Conservation (phyloP, 2,329 filamentous ascomycete genomes). For the Alternaria atra region DNA sequence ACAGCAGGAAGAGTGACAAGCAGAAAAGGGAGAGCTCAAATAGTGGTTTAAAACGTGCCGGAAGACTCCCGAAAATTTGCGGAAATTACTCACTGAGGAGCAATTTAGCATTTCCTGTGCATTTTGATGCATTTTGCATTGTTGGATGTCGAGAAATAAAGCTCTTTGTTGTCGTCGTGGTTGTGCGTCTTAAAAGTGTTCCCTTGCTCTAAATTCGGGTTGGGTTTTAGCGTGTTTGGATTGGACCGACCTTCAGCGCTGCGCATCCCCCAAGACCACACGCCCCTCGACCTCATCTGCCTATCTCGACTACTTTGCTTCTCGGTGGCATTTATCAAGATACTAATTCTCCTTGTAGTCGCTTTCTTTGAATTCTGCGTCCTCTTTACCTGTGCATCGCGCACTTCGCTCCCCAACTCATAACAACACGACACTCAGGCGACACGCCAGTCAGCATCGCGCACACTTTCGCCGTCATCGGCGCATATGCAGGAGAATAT, state of each 20-base stretch:
- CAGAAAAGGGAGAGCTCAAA: constrained; percentile 24
- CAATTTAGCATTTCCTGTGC: constrained; percentile 7
- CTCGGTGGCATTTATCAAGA: constrained; percentile 23
- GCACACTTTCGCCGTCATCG: constrained; percentile 22
- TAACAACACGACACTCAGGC: constrained; percentile 34
- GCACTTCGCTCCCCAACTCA: constrained; percentile 24
- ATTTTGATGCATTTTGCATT: neutral
- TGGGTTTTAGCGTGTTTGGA: constrained; percentile 21
- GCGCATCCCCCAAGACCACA: constrained; percentile 33
- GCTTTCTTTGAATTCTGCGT: constrained; percentile 7
- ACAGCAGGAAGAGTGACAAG: constrained; percentile 35
- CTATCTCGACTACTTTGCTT: constrained; percentile 18
- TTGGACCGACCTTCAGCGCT: constrained; percentile 25
- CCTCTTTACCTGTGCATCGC: constrained; percentile 26
- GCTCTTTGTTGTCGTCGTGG: constrained; percentile 28
- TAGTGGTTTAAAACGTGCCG: constrained; percentile 12
- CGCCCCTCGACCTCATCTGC: constrained; percentile 29
- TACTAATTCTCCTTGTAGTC: constrained; percentile 19
- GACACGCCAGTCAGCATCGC: constrained; percentile 30
- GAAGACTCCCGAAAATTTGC: constrained; percentile 43
- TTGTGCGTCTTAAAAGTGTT: constrained; percentile 25
- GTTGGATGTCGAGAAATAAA: constrained; percentile 18
- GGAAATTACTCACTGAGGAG: constrained; percentile 14
- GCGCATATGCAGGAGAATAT: constrained; percentile 33
- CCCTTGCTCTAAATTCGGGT: constrained; percentile 22